phyloP scores from a whole-genome alignment of 2,329 filamentous ascomycete genomes.

The Alternaria sp. region DNA sequence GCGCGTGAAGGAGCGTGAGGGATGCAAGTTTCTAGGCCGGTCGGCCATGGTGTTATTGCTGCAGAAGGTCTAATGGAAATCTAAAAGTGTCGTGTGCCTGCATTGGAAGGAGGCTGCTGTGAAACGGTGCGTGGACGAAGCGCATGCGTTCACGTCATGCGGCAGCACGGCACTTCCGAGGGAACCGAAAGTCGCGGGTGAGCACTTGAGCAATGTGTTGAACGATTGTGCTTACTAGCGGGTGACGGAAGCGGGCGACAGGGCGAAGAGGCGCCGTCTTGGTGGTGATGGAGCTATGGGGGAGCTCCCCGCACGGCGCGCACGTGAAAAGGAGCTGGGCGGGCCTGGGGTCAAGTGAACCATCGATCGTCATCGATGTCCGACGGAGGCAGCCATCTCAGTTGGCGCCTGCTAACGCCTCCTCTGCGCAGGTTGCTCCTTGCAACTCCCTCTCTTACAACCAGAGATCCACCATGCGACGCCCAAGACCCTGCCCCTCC shows the following conservation, averaged over 20 bases:
- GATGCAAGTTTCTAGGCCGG: conserved; percentile 47
- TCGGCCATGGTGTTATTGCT: conserved; percentile 34
- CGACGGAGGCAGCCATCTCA: neutral
- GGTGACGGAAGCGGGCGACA: conserved; percentile 1
- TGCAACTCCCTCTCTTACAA: neutral
- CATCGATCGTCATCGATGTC: conserved; percentile 19
- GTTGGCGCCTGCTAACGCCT: neutral
- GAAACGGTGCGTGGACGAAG: conserved; percentile 24
- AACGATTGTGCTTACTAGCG: neutral
- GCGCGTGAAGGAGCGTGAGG: conserved; percentile 58
- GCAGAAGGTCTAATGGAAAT: conserved; percentile 9
- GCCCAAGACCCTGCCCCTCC: conserved; percentile 54
- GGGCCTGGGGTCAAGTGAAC: conserved; percentile 8
- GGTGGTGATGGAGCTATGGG: conserved; percentile 2
- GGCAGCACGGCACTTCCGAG: conserved; percentile 5
- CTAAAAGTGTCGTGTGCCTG: conserved; percentile 30
- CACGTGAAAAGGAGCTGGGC: conserved; percentile 17
- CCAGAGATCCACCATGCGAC: conserved; percentile 31
- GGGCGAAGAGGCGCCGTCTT: neutral
- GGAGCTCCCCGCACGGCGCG: conserved; percentile 12
- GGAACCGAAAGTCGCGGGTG: neutral
- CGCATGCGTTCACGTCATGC: conserved; percentile 43
- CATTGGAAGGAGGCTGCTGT: conserved; percentile 30
- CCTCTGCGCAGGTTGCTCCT: neutral
- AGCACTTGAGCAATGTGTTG: neutral